phyloP scores from a whole-genome alignment of 148 eudicot genomes.

The Heliosperma pusillum region DNA sequence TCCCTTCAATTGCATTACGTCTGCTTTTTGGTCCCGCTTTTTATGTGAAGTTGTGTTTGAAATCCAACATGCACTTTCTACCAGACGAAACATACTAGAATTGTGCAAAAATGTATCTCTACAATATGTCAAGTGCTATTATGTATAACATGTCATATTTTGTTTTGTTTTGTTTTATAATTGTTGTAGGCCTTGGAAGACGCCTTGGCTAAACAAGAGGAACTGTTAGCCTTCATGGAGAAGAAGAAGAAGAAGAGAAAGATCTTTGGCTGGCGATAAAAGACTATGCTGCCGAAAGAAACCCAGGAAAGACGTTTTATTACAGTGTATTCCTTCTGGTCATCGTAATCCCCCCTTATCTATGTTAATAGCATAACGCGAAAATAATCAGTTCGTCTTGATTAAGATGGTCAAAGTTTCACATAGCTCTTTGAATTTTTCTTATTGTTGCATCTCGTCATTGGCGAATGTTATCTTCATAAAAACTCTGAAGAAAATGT shows the following conservation, averaged over 20 bases:
- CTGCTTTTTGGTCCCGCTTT: background rate
- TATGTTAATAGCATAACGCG: slow-evolving; percentile 11
- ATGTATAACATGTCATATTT: background rate
- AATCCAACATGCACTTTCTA: background rate
- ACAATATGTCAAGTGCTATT: background rate
- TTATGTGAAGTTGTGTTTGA: too few species aligned
- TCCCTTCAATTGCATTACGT: background rate
- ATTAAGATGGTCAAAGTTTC: slow-evolving; percentile 7
- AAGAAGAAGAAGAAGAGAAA: slow-evolving; percentile 74
- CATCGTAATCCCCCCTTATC: background rate
- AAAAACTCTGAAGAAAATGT: slow-evolving; percentile 5
- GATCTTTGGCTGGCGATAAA: slow-evolving; percentile 28
- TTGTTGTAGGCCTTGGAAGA: slow-evolving; percentile 53
- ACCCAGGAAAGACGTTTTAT: slow-evolving; percentile 6
- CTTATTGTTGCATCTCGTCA: background rate
- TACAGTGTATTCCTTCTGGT: background rate
- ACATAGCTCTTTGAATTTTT: background rate
- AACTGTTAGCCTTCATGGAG: slow-evolving; percentile 59
- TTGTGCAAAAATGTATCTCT: background rate
- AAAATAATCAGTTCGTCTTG: background rate
- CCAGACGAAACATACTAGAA: background rate
- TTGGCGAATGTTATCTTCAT: background rate
- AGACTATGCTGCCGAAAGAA: background rate
- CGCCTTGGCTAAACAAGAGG: slow-evolving; percentile 60
- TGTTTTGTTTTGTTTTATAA: background rate